Conservation (phyloP, 225 moss, liverwort and hornwort genomes). For the Physcomitrellopsis africana region DNA sequence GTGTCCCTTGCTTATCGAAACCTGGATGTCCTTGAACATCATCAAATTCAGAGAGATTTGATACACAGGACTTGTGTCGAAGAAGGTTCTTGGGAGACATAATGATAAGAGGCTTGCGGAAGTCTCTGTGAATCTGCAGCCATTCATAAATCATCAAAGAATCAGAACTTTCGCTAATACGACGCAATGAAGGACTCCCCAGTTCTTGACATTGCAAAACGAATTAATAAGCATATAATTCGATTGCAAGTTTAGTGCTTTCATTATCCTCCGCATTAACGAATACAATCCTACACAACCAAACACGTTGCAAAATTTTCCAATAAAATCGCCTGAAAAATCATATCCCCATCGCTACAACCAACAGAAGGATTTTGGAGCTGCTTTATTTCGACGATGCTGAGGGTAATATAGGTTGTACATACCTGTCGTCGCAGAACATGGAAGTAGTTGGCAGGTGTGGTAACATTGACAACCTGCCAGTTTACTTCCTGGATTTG, state of each 20-base stretch:
- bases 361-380: background rate
- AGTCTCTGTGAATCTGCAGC: conserved; percentile 90
- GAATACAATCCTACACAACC: background rate
- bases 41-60: conserved; percentile 87
- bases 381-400: background rate
- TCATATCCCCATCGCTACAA: background rate
- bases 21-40: conserved; percentile 86
- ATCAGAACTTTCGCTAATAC: background rate
- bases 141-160: conserved; percentile 24
- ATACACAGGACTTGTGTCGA: conserved; percentile 87
- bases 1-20: conserved; percentile 90
- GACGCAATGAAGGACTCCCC: background rate
- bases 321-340: background rate
- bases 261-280: no score
- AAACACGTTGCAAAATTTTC: conserved; percentile 4
- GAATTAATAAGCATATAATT: background rate
- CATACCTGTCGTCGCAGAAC: conserved; percentile 93
- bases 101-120: conserved; percentile 89
- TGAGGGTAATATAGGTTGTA: background rate
- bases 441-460: conserved; percentile 98
- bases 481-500: conserved; percentile 99
- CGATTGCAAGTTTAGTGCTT: background rate
- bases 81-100: conserved; percentile 93
- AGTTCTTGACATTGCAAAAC: background rate
- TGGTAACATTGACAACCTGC: conserved; percentile 97